Conservation (phyloP, 805 yeast species). For the Candida parachauliodes region DNA sequence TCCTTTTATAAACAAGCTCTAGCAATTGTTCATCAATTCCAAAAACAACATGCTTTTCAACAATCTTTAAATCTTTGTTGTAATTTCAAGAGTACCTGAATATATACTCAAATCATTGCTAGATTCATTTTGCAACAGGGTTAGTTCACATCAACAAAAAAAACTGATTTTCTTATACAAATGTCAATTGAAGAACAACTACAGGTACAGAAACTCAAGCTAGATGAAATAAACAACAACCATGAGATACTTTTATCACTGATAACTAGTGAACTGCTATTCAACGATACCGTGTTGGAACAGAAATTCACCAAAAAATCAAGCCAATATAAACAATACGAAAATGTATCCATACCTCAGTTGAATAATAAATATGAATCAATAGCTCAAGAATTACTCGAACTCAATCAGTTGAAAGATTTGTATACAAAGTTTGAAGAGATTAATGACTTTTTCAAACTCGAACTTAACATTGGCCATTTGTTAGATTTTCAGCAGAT, state of each 20-base stretch:
- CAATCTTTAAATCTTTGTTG: no score
- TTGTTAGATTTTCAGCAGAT: conserved; percentile 12
- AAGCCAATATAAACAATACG: conserved; percentile 1
- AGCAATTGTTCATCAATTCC: no score
- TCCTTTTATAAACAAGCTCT: no score
- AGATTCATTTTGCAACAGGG: no score
- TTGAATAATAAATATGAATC: conserved; percentile 12
- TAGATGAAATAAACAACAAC: not conserved
- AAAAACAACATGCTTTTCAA: no score
- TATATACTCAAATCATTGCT: no score
- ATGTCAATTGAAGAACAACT: conserved; percentile 6
- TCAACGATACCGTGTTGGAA: conserved; percentile 2
- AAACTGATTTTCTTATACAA: no score
- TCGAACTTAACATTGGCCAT: conserved; percentile 1
- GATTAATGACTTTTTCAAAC: conserved; percentile 9
- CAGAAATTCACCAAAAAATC: conserved; percentile 2
- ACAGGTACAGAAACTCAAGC: not conserved
- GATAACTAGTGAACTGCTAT: conserved; percentile 1
- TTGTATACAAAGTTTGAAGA: conserved; percentile 5
- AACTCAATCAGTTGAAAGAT: conserved; percentile 14
- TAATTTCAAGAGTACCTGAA: no score
- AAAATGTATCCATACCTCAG: conserved; percentile 10
- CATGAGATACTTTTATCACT: not conserved
- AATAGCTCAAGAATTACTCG: conserved; percentile 10
- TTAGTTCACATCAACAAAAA: no score